Base-by-base conservation (phyloP, 2,329 filamentous ascomycete genomes). In the Fusarium sp. region DNA sequence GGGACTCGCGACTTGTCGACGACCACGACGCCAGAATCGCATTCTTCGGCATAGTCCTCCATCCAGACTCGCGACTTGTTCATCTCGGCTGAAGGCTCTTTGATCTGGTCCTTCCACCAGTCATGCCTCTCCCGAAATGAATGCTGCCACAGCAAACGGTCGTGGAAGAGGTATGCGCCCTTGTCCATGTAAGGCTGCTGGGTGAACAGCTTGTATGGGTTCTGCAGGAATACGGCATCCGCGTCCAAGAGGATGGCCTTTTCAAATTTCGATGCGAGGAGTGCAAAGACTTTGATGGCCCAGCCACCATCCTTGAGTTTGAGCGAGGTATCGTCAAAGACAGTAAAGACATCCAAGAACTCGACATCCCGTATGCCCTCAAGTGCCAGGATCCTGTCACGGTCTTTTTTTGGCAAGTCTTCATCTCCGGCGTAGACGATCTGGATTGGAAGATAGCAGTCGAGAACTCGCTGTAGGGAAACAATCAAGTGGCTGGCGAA, bases 201-300 rank as follows among this genome's bases (percentile, higher is more conserved):
- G 1, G 65, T 25, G 23, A 76, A 68, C 0, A 79, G 56, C 2
- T 50, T 27, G 21, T 76, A 72, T 0, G 77, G 77, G 0, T 65
- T 47, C 42, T 77, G 75, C 6, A 78, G 39, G 36, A 79, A 76
- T 1, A 79, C 73, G 1, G 71, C 70, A 49, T 78, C 76, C 2
- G 77, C 70, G 49, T 79, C 77, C 9, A 77, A 32, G 2, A 78
- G 61, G 3, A 78, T 71, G 4, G 74, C 73, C 31, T 78, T 58
- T n/a, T 75, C 73, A 42, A 75, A 78, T 0, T 37, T 58, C 1
- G 73, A 73, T 11, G 71, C 73, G 9, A 79, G 69, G 2, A 71
- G 63, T 4, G 77, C 77, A 45, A 79, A 79, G 1, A 73, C 61
- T 48, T 79, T 78, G 49, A 77, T 73, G 9, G 77, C 76, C 74